A percentile compares a stretch with the other conserved stretches of the same genome.
These are phyloP conservation scores for Thelephora terrestris DNA, from an alignment of 1,284 basidiomycete species.

Conservation along the genomic window DNA sequence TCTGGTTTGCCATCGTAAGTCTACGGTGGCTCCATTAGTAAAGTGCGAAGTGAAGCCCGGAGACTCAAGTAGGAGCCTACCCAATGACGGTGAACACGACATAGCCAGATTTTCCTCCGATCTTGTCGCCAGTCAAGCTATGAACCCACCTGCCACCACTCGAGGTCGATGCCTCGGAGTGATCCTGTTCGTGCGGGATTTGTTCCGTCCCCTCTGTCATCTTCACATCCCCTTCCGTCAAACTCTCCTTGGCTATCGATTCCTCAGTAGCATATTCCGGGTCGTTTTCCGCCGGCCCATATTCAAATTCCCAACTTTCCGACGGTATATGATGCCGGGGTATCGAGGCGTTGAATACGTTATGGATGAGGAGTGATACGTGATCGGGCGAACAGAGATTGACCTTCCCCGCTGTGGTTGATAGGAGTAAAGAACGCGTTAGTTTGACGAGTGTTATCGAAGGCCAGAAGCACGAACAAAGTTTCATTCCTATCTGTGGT, in stretches of 20 bases:
- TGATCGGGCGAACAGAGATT: constrained; percentile 92
- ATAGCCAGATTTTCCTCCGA: constrained; percentile 65
- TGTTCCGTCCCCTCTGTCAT: constrained; percentile 9
- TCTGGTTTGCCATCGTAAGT: constrained; percentile 87
- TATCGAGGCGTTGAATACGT: constrained; percentile 96
- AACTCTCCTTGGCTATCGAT: constrained; percentile 11
- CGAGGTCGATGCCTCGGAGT: constrained; percentile 16
- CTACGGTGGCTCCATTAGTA: constrained; percentile 31
- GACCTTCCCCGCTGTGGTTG: constrained; percentile 64
- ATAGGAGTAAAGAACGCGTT: background rate
- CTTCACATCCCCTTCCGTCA: constrained; percentile 17
- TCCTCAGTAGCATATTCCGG: constrained; percentile 48
- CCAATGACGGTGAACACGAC: constrained; percentile 88
- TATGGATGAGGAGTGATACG: constrained; percentile 85
- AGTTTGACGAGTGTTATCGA: background rate
- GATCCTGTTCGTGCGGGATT: background rate
- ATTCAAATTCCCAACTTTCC: constrained; percentile 81
- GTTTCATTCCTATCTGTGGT: constrained; percentile 75
- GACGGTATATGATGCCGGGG: constrained; percentile 84
- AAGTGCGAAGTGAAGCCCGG: constrained; percentile 3
- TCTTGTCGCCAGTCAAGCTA: constrained; percentile 52
- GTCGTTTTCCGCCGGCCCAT: constrained; percentile 69
- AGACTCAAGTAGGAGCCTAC: constrained; percentile 35
- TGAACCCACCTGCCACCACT: constrained; percentile 76
- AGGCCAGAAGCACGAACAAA: constrained; percentile 45